phyloP scores from a whole-genome alignment of 495 filamentous ascomycete genomes.

The Aspergillus ostianus region DNA sequence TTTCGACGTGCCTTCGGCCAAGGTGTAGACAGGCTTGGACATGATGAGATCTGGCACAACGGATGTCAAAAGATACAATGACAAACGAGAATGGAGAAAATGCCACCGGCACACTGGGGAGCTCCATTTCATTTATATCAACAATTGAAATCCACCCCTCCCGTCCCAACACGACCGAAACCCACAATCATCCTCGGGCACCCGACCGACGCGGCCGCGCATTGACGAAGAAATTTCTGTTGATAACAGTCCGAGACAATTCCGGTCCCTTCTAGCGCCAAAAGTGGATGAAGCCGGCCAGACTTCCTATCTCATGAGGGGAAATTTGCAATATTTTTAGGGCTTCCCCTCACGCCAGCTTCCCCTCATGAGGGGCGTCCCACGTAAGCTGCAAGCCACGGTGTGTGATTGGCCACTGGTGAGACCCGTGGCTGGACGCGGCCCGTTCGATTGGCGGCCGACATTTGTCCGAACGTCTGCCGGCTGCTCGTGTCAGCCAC shows the following conservation, averaged over 20 bases:
- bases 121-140: not conserved
- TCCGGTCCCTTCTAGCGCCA: not conserved
- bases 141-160: not conserved
- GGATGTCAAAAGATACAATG: not conserved
- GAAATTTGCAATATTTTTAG: not conserved
- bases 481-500: too few species aligned
- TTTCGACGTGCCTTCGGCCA: constrained; percentile 17
- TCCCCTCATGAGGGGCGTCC: constrained; percentile 23
- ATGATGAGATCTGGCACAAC: not conserved
- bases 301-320: not conserved
- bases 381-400: not conserved
- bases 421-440: not conserved
- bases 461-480: not conserved
- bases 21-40: constrained; percentile 11
- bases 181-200: not conserved
- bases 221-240: not conserved
- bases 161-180: not conserved
- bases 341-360: constrained; percentile 2
- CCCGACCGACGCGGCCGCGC: not conserved
- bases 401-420: not conserved
- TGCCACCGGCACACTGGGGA: not conserved
- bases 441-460: not conserved
- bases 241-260: not conserved
- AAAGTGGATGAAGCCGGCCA: not conserved
- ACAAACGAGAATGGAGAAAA: not conserved